Evolutionary conservation across 2,329 filamentous ascomycete species (phyloP).

Genomic region (Colletotrichum sp.): DNA sequence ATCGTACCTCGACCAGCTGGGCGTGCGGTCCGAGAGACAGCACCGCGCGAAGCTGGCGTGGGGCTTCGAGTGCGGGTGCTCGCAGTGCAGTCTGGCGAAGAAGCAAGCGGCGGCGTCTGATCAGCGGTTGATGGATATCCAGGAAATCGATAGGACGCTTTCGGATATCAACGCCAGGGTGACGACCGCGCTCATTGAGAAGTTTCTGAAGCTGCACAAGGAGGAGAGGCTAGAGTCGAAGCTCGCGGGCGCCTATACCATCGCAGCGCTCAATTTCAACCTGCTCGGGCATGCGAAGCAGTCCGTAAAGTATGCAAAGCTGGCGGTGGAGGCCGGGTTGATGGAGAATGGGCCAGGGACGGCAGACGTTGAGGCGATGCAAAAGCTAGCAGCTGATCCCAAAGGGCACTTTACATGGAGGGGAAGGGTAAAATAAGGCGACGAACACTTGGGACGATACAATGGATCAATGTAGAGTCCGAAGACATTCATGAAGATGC

Average conservation of each 20-base stretch:
- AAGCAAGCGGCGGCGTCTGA: slow-evolving; percentile 36
- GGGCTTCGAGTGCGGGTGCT: slow-evolving; percentile 46
- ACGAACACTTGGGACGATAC: not conserved
- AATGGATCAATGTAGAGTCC: not conserved
- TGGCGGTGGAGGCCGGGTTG: slow-evolving; percentile 41
- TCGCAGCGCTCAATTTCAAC: slow-evolving; percentile 44
- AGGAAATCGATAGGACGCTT: slow-evolving; percentile 28
- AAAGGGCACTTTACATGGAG: slow-evolving; percentile 22
- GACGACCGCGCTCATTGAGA: slow-evolving; percentile 39
- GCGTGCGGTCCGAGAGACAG: slow-evolving; percentile 27
- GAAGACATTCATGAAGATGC: not conserved
- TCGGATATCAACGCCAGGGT: slow-evolving; percentile 10
- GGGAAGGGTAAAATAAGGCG: not conserved
- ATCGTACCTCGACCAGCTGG: slow-evolving; percentile 43
- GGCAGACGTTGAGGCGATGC: slow-evolving; percentile 18
- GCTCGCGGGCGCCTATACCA: slow-evolving; percentile 38
- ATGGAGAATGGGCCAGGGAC: slow-evolving; percentile 17
- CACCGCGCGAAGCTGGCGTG: slow-evolving; percentile 34
- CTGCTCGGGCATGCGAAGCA: slow-evolving; percentile 40
- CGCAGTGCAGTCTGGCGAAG: slow-evolving; percentile 35
- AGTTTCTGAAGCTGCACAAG: slow-evolving; percentile 40
- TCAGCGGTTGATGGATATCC: slow-evolving; percentile 38
- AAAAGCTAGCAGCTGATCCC: slow-evolving; percentile 12
- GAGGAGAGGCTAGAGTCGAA: slow-evolving; percentile 42
- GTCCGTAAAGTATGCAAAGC: slow-evolving; percentile 39